Evolutionary conservation across 352 stramenopile genomes (phyloP).

Genomic region (Peronosclerospora sorghi): DNA sequence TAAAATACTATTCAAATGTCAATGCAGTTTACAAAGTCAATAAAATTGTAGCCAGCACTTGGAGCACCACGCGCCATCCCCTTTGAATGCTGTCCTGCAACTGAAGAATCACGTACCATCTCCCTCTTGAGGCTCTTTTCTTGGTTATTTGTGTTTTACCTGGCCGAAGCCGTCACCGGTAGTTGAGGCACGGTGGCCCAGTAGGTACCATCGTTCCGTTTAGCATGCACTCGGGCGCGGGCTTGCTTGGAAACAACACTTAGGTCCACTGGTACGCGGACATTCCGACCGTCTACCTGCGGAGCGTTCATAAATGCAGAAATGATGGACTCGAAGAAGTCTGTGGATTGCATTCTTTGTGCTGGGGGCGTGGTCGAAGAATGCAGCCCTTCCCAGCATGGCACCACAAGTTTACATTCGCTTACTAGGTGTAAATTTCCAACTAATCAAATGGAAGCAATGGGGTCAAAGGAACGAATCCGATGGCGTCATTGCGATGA

Average conservation of each 20-base stretch:
- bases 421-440: neutral
- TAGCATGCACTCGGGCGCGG: constrained; percentile 33
- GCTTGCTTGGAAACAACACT: constrained; percentile 32
- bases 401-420: constrained; percentile 1
- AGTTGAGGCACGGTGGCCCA: constrained; percentile 49
- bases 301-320: constrained; percentile 70
- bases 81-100: neutral
- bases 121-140: neutral
- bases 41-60: neutral
- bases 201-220: constrained; percentile 39
- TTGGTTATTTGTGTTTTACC: neutral
- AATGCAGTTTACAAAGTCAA: constrained; percentile 8
- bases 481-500: constrained; percentile 4
- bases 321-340: constrained; percentile 47
- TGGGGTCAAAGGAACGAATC: constrained; percentile 18
- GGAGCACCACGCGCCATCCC: neutral
- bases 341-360: constrained; percentile 22
- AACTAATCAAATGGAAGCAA: constrained; percentile 14
- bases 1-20: neutral
- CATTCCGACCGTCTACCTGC: constrained; percentile 57
- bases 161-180: constrained; percentile 24
- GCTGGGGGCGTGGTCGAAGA: neutral
- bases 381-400: neutral
- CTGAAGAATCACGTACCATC: neutral
- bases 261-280: constrained; percentile 55